Evolutionary conservation across 345 rosid species (phyloP).

Genomic region (Populus alba): DNA sequence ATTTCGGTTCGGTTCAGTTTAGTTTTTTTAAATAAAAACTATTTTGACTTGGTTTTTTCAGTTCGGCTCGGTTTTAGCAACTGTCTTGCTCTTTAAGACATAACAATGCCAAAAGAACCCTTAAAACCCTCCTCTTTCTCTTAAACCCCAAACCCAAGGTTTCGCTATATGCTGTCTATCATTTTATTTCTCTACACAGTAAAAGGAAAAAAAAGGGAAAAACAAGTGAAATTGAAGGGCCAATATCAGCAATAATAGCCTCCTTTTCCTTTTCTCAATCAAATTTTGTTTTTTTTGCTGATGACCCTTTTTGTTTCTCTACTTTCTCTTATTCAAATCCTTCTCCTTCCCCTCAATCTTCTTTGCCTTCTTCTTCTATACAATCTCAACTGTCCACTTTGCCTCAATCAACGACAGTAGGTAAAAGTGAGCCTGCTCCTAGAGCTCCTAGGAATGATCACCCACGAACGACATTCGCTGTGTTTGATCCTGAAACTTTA

Average conservation of each 20-base stretch:
- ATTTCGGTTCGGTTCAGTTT: too few relatives aligned
- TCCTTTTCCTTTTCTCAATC: slow-evolving; percentile 48
- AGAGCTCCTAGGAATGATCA: slow-evolving; percentile 57
- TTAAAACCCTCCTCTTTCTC: too few relatives aligned
- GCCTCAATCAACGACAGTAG: slow-evolving; percentile 16
- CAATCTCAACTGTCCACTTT: slow-evolving; percentile 34
- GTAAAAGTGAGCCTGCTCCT: slow-evolving; percentile 7
- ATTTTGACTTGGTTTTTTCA: too few relatives aligned
- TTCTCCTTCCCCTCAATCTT: slow-evolving; percentile 8
- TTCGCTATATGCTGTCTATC: too few relatives aligned
- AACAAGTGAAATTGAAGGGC: slow-evolving; percentile 41
- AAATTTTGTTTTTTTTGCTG: slow-evolving; percentile 37
- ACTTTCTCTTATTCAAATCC: slow-evolving; percentile 33
- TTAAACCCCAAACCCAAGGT: too few relatives aligned
- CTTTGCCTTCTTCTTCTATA: slow-evolving; percentile 15
- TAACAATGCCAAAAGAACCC: too few relatives aligned
- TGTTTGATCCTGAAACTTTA: slow-evolving; percentile 86
- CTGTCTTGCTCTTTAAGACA: too few relatives aligned
- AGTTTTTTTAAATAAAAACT: too few relatives aligned
- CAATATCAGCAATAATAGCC: slow-evolving; percentile 66
- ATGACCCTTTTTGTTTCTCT: slow-evolving; percentile 58
- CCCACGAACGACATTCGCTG: slow-evolving; percentile 79
- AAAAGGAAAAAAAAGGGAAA: slow-evolving; percentile 44
- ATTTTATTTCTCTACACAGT: too few relatives aligned
- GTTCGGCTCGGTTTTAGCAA: too few relatives aligned